These are phyloP conservation scores for Fusarium protoensiforme DNA, from an alignment of 2,329 filamentous ascomycete genomes.

Conservation along the genomic window DNA sequence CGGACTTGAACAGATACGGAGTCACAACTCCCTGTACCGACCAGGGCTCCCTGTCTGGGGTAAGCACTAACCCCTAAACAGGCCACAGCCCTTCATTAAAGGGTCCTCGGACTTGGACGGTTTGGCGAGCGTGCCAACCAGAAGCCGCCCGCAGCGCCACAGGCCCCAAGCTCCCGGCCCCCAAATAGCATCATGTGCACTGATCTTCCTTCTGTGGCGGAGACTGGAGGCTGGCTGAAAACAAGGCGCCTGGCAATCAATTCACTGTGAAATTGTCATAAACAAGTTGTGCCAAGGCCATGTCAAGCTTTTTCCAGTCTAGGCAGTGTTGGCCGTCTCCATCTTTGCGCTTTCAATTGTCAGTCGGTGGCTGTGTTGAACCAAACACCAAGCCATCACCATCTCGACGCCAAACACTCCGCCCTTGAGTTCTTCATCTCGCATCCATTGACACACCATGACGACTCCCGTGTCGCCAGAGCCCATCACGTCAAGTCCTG, in stretches of 20 bases:
- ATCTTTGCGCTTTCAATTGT: neutral
- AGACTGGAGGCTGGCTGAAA: conserved; percentile 8
- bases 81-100: neutral
- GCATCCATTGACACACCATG: neutral
- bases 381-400: neutral
- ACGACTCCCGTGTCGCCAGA: conserved; percentile 26
- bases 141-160: neutral
- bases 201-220: neutral
- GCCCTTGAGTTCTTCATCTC: neutral
- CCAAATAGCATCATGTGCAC: neutral
- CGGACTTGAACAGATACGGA: neutral
- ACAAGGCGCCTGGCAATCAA: neutral
- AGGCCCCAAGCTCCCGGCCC: neutral
- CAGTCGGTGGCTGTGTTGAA: neutral
- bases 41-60: neutral
- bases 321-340: neutral
- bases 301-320: neutral
- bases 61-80: conserved; percentile 17
- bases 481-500: conserved; percentile 5
- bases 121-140: neutral
- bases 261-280: neutral
- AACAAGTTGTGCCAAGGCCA: neutral
- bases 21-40: neutral
- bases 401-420: neutral
- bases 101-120: neutral